Evolutionary conservation across 805 yeast species (phyloP).

Genomic region (Yamadazyma sp.): DNA sequence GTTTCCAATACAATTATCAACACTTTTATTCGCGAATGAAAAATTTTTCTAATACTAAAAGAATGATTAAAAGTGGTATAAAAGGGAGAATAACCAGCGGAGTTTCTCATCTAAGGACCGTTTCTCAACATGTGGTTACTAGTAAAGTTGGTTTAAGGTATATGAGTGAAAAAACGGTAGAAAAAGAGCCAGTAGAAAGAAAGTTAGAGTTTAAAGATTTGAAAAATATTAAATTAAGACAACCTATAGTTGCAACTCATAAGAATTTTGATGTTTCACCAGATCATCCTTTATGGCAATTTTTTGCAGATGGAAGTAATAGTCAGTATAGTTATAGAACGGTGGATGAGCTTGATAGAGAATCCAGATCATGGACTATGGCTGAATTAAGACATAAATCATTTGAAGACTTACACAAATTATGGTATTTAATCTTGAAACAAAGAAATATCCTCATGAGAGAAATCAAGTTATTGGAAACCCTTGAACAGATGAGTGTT

Average conservation of each 20-base stretch:
- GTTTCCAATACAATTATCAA: too few relatives aligned
- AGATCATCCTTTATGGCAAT: constrained; percentile 94
- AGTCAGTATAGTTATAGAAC: constrained; percentile 56
- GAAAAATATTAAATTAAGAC: constrained; percentile 53
- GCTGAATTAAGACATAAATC: constrained; percentile 88
- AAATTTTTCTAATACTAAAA: too few relatives aligned
- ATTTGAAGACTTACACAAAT: constrained; percentile 84
- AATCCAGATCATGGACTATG: constrained; percentile 79
- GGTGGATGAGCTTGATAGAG: constrained; percentile 46
- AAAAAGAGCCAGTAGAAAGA: too few relatives aligned
- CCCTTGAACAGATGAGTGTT: constrained; percentile 22
- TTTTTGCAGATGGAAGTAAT: constrained; percentile 56
- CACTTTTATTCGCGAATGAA: too few relatives aligned
- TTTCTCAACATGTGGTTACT: too few relatives aligned
- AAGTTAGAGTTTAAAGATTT: constrained; percentile 17
- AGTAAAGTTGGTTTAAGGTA: too few relatives aligned
- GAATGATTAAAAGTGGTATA: too few relatives aligned
- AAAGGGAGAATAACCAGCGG: too few relatives aligned
- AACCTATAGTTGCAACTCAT: constrained; percentile 83
- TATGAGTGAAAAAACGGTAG: too few relatives aligned
- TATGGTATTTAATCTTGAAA: constrained; percentile 85
- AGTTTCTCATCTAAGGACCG: too few relatives aligned
- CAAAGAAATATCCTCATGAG: constrained; percentile 79
- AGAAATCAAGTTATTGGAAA: constrained; percentile 60
- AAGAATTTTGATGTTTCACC: constrained; percentile 69